Conservation (phyloP, 306 rosid genomes). For the Arachis hypogaea region DNA sequence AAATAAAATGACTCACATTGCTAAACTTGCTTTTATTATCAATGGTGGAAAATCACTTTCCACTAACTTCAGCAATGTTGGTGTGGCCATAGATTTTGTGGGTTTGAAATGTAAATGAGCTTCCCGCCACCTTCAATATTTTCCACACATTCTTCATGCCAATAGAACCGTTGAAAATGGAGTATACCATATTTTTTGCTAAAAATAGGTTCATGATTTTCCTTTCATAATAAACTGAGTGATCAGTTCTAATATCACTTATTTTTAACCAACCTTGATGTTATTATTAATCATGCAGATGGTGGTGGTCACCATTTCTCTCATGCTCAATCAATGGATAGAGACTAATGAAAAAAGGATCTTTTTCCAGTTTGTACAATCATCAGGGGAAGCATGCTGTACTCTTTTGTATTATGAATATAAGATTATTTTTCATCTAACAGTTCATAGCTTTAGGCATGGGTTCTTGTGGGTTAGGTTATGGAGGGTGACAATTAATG, state of each 20-base stretch:
- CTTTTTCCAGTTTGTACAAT: conserved; percentile 22
- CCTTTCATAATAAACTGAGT: conserved; percentile 5
- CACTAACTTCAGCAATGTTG: not conserved
- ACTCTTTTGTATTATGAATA: conserved; percentile 49
- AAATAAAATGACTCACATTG: no score
- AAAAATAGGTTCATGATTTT: not conserved
- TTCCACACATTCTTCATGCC: not conserved
- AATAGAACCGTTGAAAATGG: conserved; percentile 1
- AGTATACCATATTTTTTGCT: not conserved
- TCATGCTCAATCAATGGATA: conserved; percentile 63
- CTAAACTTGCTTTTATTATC: no score
- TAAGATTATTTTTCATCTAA: conserved; percentile 36
- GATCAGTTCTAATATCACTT: not conserved
- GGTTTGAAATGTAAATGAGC: not conserved
- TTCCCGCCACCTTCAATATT: not conserved
- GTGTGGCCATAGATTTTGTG: not conserved
- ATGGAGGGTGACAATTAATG: conserved; percentile 47
- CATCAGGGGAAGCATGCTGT: conserved; percentile 33
- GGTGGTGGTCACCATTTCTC: conserved; percentile 68
- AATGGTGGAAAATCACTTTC: not conserved
- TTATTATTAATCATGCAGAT: conserved; percentile 47
- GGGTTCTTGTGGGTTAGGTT: conserved; percentile 48
- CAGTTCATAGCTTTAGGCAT: conserved; percentile 51
- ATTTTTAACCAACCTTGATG: conserved; percentile 26
- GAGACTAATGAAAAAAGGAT: conserved; percentile 44